phyloP scores from a whole-genome alignment of 768 basidiomycete genomes.

The Hemileccinum impolitum region DNA sequence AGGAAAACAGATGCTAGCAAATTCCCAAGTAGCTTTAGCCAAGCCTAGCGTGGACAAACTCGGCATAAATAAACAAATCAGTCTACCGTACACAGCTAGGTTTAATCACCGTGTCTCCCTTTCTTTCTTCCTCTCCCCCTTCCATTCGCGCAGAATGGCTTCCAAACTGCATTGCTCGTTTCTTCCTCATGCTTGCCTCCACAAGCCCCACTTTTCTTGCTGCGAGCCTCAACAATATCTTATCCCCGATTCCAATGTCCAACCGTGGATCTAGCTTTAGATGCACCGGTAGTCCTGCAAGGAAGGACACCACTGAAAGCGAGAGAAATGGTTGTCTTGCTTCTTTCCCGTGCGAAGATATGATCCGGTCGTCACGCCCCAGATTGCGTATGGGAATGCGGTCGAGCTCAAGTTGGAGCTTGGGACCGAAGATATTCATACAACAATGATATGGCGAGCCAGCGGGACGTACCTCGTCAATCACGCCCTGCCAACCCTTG shows the following conservation, averaged over 20 bases:
- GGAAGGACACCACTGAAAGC: constrained; percentile 69
- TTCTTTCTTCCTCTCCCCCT: constrained; percentile 45
- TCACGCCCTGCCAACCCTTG: constrained; percentile 71
- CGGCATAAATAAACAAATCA: constrained; percentile 18
- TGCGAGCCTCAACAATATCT: constrained; percentile 74
- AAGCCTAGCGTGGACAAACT: constrained; percentile 20
- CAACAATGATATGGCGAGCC: not conserved
- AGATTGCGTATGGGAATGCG: constrained; percentile 87
- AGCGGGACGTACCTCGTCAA: constrained; percentile 62
- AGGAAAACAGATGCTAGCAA: not conserved
- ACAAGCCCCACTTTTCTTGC: constrained; percentile 70
- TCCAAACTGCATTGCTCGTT: constrained; percentile 97
- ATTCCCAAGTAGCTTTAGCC: not conserved
- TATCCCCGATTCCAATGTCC: constrained; percentile 82
- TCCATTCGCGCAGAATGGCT: constrained; percentile 84
- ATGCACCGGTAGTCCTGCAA: constrained; percentile 77
- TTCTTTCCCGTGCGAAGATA: constrained; percentile 91
- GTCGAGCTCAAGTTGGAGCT: constrained; percentile 89
- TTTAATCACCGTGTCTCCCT: constrained; percentile 44
- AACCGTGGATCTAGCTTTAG: constrained; percentile 76
- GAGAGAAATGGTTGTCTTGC: constrained; percentile 89
- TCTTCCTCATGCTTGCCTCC: constrained; percentile 73
- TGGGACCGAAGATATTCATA: constrained; percentile 2
- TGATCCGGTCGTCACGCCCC: constrained; percentile 91
- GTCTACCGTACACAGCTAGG: not conserved